Base-by-base conservation (phyloP, 2,329 filamentous ascomycete genomes). In the Aphanocladium album region DNA sequence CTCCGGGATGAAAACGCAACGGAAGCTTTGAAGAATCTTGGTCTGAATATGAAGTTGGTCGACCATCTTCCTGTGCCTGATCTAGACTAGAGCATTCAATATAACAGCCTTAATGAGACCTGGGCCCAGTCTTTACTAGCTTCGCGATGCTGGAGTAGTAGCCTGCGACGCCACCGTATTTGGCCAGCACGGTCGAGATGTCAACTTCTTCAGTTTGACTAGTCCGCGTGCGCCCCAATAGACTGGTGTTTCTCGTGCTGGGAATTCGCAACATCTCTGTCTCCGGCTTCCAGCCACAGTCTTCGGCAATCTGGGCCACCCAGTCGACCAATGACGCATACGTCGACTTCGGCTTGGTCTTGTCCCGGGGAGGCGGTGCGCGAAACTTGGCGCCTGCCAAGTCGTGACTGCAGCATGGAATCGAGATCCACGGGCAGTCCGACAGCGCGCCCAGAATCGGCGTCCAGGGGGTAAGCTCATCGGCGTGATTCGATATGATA, bases 391-490 rank as follows among this genome's bases (percentile, higher is more conserved):
- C 83, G 1, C 95, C 95, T 0, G 87, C 85, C 2, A 99, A 84
- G 62, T 89, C 83, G 76, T 98, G 92, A 65, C 91, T 96, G 77
- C 95, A 99, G 77, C 95, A 99, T 1, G 95, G 95, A 49, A 99
- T 96, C 67, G 90, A 89, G 63, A 99, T 85, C 73, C 97, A 99
- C 0, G 92, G 89, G 12, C 89, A 89, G 2, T 83, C 76, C 0
- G 89, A 92, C 1, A 91, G 77, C 7, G 85, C 84, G 1, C 91
- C 93, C 45, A 99, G 83, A 19, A 98, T 82, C 0, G 95, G 95
- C 0, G 95, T 98, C 95, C 95, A 99, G 0, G 91, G 86, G 0
- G 95, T 99, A 16, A 99, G 82, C 75, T 99, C 93, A 71, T 99
- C 95, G 12, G 93, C 93, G 72, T 99, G 95, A 70, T 99, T 99